phyloP scores from a whole-genome alignment of 2,329 filamentous ascomycete species.

The Graphiopsis chlorocephala region DNA sequence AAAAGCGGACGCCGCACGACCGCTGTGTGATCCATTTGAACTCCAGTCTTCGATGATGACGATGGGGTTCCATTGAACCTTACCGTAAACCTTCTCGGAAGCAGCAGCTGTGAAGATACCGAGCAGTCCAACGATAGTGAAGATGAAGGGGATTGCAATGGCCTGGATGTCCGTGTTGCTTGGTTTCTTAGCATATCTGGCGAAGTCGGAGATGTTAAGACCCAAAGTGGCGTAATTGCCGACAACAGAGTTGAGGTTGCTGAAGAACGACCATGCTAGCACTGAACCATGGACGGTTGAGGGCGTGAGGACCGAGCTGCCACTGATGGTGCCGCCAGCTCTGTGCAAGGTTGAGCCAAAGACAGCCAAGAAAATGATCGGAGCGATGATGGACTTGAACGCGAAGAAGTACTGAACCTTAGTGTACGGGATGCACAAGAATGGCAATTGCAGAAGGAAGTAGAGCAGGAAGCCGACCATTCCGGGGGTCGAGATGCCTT shows the following conservation, averaged over 20 bases:
- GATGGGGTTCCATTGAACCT: slow-evolving; percentile 37
- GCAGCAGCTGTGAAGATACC: slow-evolving; percentile 60
- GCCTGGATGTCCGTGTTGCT: slow-evolving; percentile 33
- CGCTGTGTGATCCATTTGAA: slow-evolving; percentile 22
- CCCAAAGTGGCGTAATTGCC: slow-evolving; percentile 35
- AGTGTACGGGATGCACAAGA: slow-evolving; percentile 54
- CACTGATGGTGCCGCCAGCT: slow-evolving; percentile 29
- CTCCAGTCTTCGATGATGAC: slow-evolving; percentile 37
- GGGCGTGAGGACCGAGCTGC: slow-evolving; percentile 30
- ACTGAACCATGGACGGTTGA: slow-evolving; percentile 16
- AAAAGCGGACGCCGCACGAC: slow-evolving; percentile 29
- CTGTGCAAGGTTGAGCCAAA: slow-evolving; percentile 32
- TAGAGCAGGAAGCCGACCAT: slow-evolving; percentile 58
- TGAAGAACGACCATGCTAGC: slow-evolving; percentile 31
- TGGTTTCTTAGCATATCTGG: slow-evolving; percentile 33
- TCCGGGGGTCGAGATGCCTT: slow-evolving; percentile 55
- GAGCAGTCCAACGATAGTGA: slow-evolving; percentile 48
- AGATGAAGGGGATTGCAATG: slow-evolving; percentile 47
- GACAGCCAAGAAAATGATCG: slow-evolving; percentile 33
- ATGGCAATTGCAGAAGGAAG: slow-evolving; percentile 53
- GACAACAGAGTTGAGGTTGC: slow-evolving; percentile 29
- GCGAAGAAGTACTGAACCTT: slow-evolving; percentile 32
- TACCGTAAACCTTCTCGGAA: slow-evolving; percentile 50
- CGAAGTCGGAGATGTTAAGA: slow-evolving; percentile 36
- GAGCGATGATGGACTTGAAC: slow-evolving; percentile 43